Percentiles rank a stretch among this genome's conserved stretches.
Evolutionary conservation across 495 filamentous ascomycete species (phyloP).

Genomic region (Filosporella fistucella): DNA sequence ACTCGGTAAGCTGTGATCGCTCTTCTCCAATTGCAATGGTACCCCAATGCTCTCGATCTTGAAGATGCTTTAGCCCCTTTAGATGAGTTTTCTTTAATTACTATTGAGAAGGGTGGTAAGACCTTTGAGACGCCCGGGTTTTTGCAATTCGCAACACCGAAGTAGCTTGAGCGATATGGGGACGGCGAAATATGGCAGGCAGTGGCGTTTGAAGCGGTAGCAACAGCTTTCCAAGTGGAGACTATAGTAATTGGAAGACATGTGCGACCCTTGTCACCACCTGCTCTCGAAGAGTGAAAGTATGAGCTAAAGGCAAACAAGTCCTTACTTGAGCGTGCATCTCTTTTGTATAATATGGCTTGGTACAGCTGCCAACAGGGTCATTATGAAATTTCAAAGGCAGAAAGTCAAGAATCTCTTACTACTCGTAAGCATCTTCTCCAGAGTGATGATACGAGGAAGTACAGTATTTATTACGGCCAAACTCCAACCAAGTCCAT

Average conservation of each 20-base stretch:
- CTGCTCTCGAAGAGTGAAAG: slow-evolving; percentile 23
- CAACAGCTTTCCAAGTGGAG: slow-evolving; percentile 20
- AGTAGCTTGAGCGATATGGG: slow-evolving; percentile 19
- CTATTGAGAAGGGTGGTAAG: slow-evolving; percentile 3
- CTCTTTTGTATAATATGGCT: slow-evolving; percentile 15
- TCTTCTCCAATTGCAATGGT: too few relatives aligned
- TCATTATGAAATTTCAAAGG: slow-evolving; percentile 8
- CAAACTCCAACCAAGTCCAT: too few relatives aligned
- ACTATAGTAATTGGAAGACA: slow-evolving; percentile 25
- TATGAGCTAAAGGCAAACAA: not conserved
- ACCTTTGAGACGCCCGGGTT: slow-evolving; percentile 24
- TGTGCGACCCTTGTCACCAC: slow-evolving; percentile 27
- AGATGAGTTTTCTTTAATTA: slow-evolving; percentile 22
- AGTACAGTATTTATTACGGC: too few relatives aligned
- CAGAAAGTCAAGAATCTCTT: slow-evolving; percentile 15
- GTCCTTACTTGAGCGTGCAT: slow-evolving; percentile 9
- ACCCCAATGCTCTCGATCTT: slow-evolving; percentile 8
- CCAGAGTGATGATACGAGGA: too few relatives aligned
- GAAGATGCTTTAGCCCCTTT: slow-evolving; percentile 12
- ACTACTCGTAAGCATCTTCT: slow-evolving; percentile 3
- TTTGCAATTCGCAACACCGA: slow-evolving; percentile 22
- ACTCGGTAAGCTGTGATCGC: too few relatives aligned
- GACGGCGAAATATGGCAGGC: slow-evolving; percentile 10
- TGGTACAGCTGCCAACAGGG: slow-evolving; percentile 16
- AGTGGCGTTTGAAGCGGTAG: slow-evolving; percentile 7